Evolutionary conservation across 2,329 filamentous ascomycete species (phyloP), one percentile per base, ranked within the genome.

Genomic region (Cytospora paraplurivora): DNA sequence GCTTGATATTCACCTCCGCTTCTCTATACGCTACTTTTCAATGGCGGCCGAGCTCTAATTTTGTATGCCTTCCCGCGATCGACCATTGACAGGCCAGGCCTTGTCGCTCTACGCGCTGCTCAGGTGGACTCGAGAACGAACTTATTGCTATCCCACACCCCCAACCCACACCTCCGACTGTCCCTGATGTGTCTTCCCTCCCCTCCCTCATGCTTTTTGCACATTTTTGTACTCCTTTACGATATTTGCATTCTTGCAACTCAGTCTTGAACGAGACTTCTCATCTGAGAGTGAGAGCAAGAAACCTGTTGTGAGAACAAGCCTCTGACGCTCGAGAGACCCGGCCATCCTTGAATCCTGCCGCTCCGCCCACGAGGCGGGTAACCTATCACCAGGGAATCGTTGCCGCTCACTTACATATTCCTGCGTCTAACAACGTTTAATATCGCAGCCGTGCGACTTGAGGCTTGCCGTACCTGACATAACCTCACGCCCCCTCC

Each of bases 11-110:
- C 74, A 73, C 73, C 73, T 71, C 74, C 50, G 54, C 58, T 49
- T 52, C 62, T 56, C 58, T 57, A 73, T 76, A 72, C 71, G 72
- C 74, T 77, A 77, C 78, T 50, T 58, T 49, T 74, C 78, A 72
- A 77, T 73, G 78, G 73, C 70, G 71, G 74, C 72, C 72, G 74
- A 75, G 72, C 76, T 73, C 76, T 80, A 77, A 79, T 80, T 78
- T 80, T 76, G 79, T 77, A 77, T 75, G 73, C 70, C 69, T 73
- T 67, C 70, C 68, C 65, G 68, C 27, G 60, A 68, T 70, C 74
- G 72, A 76, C 79, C 79, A 79, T 72, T 79, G 73, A 77, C 75
- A 77, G 72, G 72, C 72, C 73, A 72, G 72, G 73, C 72, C 72
- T 72, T 69, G 69, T 72, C 70, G 59, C 68, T 69, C 71, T 79